Conservation (phyloP, 75 land plant genomes). For the Picea glauca region DNA sequence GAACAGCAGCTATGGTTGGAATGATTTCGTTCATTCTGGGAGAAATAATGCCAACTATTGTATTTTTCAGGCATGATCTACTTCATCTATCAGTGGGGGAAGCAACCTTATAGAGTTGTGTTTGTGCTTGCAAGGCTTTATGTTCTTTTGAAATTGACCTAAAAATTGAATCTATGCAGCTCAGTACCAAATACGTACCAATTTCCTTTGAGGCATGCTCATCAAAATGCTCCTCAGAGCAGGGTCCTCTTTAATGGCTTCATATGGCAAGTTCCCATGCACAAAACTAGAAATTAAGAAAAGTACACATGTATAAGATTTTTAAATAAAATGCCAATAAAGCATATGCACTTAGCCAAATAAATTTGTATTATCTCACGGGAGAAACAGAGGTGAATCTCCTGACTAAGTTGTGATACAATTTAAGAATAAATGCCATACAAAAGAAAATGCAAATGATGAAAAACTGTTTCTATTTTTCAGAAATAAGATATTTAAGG, state of each 20-base stretch:
- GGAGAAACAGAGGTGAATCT: background rate
- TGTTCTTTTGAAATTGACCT: background rate
- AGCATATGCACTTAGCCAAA: background rate
- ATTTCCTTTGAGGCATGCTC: slow-evolving; percentile 68
- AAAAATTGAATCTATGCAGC: background rate
- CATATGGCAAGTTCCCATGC: slow-evolving; percentile 46
- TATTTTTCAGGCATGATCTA: too few relatives aligned
- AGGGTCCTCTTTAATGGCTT: slow-evolving; percentile 51
- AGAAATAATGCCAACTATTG: too few relatives aligned
- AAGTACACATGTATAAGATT: slow-evolving; percentile 6
- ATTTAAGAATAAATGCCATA: too few relatives aligned
- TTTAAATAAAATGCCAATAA: background rate
- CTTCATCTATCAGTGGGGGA: too few relatives aligned
- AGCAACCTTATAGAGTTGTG: too few relatives aligned
- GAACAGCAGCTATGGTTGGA: too few relatives aligned
- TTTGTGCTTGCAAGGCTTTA: background rate
- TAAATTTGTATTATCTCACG: background rate
- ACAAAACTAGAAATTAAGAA: too few relatives aligned
- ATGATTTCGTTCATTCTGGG: too few relatives aligned
- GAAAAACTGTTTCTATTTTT: background rate
- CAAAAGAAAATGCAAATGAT: too few relatives aligned
- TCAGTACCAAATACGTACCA: slow-evolving; percentile 26
- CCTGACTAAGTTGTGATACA: background rate
- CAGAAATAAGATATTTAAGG: background rate
- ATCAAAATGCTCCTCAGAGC: slow-evolving; percentile 41